Evolutionary conservation across 164 flowering plant species (phyloP).

Genomic region (Vitis amurensis): DNA sequence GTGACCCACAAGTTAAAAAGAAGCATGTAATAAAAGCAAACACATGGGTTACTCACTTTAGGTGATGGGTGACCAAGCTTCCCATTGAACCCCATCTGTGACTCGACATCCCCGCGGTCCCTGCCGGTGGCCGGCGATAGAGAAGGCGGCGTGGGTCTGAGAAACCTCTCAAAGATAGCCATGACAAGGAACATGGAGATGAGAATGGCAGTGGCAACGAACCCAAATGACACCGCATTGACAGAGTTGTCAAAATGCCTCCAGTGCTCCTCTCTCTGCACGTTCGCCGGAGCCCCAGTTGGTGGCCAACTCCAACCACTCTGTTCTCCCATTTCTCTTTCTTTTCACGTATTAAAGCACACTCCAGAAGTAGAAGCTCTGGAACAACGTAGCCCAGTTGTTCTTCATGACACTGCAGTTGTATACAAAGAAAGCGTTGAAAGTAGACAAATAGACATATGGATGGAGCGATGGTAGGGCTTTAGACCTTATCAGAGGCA

Average conservation of each 20-base stretch:
- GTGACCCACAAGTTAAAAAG: neutral
- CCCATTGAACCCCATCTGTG: constrained; percentile 35
- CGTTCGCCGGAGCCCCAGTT: constrained; percentile 37
- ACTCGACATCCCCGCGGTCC: constrained; percentile 39
- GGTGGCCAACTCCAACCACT: constrained; percentile 36
- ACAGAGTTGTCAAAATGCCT: constrained; percentile 72
- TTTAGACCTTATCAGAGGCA: neutral
- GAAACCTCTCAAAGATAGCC: constrained; percentile 85
- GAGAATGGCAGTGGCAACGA: constrained; percentile 90
- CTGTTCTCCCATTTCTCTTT: constrained; percentile 15
- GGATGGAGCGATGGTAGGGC: neutral
- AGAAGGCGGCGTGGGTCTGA: constrained; percentile 46
- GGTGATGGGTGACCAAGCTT: constrained; percentile 64
- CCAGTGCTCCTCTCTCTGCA: constrained; percentile 61
- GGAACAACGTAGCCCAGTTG: neutral
- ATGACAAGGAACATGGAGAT: constrained; percentile 87
- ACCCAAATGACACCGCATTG: constrained; percentile 88
- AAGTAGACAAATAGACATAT: neutral
- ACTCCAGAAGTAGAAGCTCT: too few species aligned
- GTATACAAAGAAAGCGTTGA: neutral
- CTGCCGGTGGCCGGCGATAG: constrained; percentile 25
- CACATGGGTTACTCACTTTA: constrained; percentile 34
- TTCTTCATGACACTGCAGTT: constrained; percentile 1
- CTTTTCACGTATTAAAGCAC: neutral
- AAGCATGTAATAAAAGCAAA: neutral